Evolutionary conservation across 176 grass and related monocot genomes (phyloP), one percentile per base, ranked within the genome.

Genomic region (Cenchrus fungigraminus): DNA sequence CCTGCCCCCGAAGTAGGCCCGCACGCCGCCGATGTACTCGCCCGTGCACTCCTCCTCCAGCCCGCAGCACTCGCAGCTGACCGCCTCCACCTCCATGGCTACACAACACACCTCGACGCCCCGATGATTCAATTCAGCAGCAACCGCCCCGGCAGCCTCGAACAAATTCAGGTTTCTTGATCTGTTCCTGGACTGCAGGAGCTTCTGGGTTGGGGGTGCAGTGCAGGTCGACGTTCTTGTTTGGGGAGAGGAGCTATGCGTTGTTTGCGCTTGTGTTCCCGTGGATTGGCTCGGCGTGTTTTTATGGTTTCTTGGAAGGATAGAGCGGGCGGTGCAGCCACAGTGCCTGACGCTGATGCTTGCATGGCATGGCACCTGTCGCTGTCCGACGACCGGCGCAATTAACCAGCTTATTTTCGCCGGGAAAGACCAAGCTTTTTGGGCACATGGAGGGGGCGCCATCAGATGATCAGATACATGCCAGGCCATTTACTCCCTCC

Each of bases 41-140:
- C 73, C 84, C 6, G 96, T 94, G 86, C 93, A 98, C 76, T 98
- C 95, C 86, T 98, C 95, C 76, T 77, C 66, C 62, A 98, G 58
- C 3, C 93, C 93, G 84, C 93, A 98, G 56, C 96, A 98, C 73
- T 81, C 96, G 76, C 93, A 95, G 85, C 83, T 86, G 37, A 85
- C 89, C 72, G 83, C 77, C 89, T 82, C 89, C 46, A 74, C 42
- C 43, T 84, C 90, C 90, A 87, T 82, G 50, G 14, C 55, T 40
- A 40, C 4, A 29, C 11, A 1, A 53, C 11, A 25, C 57, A 2
- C 4, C 45, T 46, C 6, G 45, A 46, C 8, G 1, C 45, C 6
- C 45, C 6, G 45, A 46, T 6, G 8, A 46, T 46, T 44, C 6
- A 6, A 8, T 46, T 40, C 37, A 40, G 4, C 37, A 40, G 37